Base-by-base conservation (phyloP, 768 basidiomycete genomes). In the Naematelia encephala region DNA sequence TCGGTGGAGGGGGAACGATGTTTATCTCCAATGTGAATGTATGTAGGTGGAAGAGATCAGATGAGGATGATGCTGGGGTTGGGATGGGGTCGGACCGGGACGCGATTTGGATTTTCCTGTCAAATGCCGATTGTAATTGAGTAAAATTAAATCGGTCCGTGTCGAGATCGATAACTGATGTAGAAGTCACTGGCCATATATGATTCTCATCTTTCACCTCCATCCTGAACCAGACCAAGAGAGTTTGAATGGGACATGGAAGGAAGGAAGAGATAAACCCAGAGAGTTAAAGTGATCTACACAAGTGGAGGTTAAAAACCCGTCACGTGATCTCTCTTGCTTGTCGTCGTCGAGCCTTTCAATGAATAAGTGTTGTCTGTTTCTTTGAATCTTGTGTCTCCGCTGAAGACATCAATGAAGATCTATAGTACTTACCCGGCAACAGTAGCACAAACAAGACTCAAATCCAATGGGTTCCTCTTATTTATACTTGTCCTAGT, bases 401-500 rank as follows among this genome's bases (percentile, higher is more conserved):
- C 8, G 16, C 34, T 8, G 34, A 39, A 39, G 8, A 16, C 8
- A 39, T 39, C 34, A 39, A 39, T 39, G 34, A 16, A 8, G 34
- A 12, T 51, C 5, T 59, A 63, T 46, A 34, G 44, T 4, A 60
- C 68, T 2, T 50, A 69, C 4, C 56, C 66, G 1, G 56, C 46
- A 2, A 23, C 56, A 14, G 27, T 68, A 21, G 68, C 71, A 11
- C 55, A 29, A 14, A 55, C 54, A 5, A 46, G 68, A 14, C 58
- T 73, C 12, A 73, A 73, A 54, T 53, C 64, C 30, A 73, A 73
- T 52, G n/a, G 62, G 28, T 67, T 73, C 57, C 47, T 58, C 14
- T 48, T 73, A 11, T 56, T 66, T 30, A 48, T 73, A 19, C 50
- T 56, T 42, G 21, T 39, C 11, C 5, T 60, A 10, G 11, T 70